Percentiles rank a stretch among this genome's conserved stretches.
These are phyloP conservation scores for Sphaerostilbella broomeana DNA, from an alignment of 2,329 filamentous ascomycete genomes.

Conservation along the genomic window DNA sequence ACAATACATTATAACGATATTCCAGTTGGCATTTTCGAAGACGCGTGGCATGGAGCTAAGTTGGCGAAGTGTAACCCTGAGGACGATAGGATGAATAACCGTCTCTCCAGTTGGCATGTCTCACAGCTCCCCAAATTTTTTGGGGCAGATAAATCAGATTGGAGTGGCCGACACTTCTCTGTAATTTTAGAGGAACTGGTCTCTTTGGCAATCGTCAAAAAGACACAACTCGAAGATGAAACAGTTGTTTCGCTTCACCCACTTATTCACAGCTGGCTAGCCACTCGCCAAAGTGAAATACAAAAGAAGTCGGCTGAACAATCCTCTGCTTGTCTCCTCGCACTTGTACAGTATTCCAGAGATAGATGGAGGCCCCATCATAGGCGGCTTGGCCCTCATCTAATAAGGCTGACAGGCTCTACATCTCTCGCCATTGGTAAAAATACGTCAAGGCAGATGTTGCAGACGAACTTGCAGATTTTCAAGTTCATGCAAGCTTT, in stretches of 20 bases:
- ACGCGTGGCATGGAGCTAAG: constrained; percentile 4
- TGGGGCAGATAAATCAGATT: neutral
- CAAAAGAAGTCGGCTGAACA: neutral
- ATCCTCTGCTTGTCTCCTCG: constrained; percentile 2
- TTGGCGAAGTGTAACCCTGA: neutral
- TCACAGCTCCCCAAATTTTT: constrained; percentile 3
- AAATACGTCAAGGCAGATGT: neutral
- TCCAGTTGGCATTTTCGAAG: constrained; percentile 3
- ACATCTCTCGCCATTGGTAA: neutral
- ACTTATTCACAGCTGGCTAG: constrained; percentile 5
- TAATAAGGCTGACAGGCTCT: neutral
- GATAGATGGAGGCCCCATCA: constrained; percentile 2
- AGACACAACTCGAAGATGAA: neutral
- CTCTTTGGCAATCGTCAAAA: constrained; percentile 6
- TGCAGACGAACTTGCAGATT: constrained; percentile 1
- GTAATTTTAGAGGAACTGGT: neutral
- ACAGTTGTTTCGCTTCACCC: constrained; percentile 3
- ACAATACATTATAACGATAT: constrained; percentile 7
- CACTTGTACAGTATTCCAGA: neutral
- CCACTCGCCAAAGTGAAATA: constrained; percentile 1
- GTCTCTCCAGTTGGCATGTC: constrained; percentile 3
- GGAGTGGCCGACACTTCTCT: neutral
- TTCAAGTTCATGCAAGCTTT: neutral
- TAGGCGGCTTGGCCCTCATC: constrained; percentile 3
- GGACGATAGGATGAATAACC: neutral